Evolutionary conservation across 2,329 filamentous ascomycete genomes (phyloP).

Genomic region (Coniochaeta sp.): DNA sequence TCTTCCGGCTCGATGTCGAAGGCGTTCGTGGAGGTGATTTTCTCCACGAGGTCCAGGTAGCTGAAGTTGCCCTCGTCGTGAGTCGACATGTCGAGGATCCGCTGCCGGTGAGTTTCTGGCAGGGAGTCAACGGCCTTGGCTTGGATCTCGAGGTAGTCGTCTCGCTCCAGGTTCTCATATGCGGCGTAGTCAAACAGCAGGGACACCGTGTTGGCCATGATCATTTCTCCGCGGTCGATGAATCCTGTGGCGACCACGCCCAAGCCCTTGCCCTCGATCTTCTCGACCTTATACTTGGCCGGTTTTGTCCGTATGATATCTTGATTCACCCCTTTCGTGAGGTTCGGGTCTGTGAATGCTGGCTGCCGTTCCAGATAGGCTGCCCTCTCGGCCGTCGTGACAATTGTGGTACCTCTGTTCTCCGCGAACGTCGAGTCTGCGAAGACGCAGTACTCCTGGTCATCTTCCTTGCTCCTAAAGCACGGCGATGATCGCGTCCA

Average conservation of each 20-base stretch:
- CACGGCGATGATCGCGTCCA: constrained; percentile 13
- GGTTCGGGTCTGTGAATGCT: constrained; percentile 19
- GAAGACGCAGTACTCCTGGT: constrained; percentile 25
- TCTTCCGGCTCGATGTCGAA: constrained; percentile 28
- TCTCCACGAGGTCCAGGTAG: constrained; percentile 21
- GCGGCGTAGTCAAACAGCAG: constrained; percentile 30
- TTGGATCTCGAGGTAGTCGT: constrained; percentile 22
- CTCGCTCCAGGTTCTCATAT: constrained; percentile 20
- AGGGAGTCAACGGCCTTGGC: constrained; percentile 21
- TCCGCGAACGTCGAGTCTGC: constrained; percentile 24
- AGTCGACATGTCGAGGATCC: constrained; percentile 28
- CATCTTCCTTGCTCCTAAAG: constrained; percentile 12
- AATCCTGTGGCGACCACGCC: constrained; percentile 26
- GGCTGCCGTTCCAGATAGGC: constrained; percentile 16
- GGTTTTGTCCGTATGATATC: constrained; percentile 12
- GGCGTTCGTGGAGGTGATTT: constrained; percentile 28
- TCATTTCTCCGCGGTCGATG: constrained; percentile 27
- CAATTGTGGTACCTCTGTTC: constrained; percentile 28
- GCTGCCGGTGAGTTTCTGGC: constrained; percentile 19
- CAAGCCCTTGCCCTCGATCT: constrained; percentile 29
- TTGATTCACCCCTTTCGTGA: constrained; percentile 16
- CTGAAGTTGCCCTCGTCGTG: constrained; percentile 18
- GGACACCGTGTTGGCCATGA: constrained; percentile 32
- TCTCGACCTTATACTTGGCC: constrained; percentile 23
- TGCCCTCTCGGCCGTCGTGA: constrained; percentile 27